Evolutionary conservation across 257 asterid genomes (phyloP).

Genomic region (Parsonsia alboflavescens): DNA sequence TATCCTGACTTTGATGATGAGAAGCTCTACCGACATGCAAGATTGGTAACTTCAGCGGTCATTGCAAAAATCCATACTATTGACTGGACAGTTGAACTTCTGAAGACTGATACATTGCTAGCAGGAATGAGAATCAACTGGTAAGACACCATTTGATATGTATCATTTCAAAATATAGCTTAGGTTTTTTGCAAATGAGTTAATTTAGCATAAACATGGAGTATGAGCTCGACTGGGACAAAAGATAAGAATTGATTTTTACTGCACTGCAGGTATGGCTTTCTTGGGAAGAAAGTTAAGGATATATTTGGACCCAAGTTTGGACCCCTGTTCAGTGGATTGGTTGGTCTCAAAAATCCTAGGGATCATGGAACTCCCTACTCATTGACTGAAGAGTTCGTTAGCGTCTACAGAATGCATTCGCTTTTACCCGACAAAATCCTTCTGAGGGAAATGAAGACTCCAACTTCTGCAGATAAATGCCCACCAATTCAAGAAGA

Average conservation of each 20-base stretch:
- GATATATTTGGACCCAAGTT: constrained; percentile 21
- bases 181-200: too few species aligned
- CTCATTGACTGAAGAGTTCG: constrained; percentile 34
- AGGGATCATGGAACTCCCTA: constrained; percentile 32
- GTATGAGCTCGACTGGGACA: neutral
- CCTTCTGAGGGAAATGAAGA: constrained; percentile 17
- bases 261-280: constrained; percentile 26
- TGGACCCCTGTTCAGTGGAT: constrained; percentile 32
- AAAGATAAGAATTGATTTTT: neutral
- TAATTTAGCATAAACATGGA: neutral
- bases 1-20: constrained; percentile 27
- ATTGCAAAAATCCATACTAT: constrained; percentile 33
- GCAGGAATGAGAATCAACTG: constrained; percentile 34
- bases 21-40: constrained; percentile 26
- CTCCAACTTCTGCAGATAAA: constrained; percentile 19
- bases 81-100: constrained; percentile 35
- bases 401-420: constrained; percentile 33
- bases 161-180: neutral
- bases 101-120: constrained; percentile 25
- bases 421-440: constrained; percentile 27
- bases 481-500: constrained; percentile 28
- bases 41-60: constrained; percentile 32
- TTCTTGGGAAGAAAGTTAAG: constrained; percentile 32
- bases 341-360: constrained; percentile 30
- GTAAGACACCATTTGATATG: constrained; percentile 10